Conservation (phyloP, 352 stramenopile species). For the Pythium insidiosum region DNA sequence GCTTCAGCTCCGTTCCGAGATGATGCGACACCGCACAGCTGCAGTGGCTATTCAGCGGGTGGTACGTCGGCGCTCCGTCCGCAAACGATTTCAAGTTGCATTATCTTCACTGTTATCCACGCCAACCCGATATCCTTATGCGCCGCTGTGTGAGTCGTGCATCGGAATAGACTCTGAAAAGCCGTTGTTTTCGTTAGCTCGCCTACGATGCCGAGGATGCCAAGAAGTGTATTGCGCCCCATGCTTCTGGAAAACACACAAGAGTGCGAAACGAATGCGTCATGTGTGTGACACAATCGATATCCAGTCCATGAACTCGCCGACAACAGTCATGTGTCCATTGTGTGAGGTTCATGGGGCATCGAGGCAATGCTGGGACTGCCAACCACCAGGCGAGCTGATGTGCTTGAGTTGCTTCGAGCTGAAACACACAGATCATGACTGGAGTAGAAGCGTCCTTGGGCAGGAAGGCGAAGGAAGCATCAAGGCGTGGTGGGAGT, state of each 20-base stretch:
- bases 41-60: conserved; percentile 5
- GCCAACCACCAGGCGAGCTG: background rate
- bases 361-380: conserved; percentile 14
- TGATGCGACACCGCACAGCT: conserved; percentile 3
- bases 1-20: conserved; percentile 9
- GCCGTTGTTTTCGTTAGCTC: conserved; percentile 10
- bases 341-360: conserved; percentile 17
- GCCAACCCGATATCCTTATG: conserved; percentile 15
- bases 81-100: conserved; percentile 4
- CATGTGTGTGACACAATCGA: conserved; percentile 29
- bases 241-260: conserved; percentile 19
- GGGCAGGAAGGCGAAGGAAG: background rate
- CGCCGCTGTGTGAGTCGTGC: conserved; percentile 31
- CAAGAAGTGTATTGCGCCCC: conserved; percentile 15
- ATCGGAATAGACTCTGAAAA: background rate
- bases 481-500: conserved; percentile 19
- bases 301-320: conserved; percentile 12
- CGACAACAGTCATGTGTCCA: conserved; percentile 10
- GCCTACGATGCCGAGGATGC: conserved; percentile 23
- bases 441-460: no score
- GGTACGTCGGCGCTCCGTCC: conserved; percentile 2
- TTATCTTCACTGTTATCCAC: conserved; percentile 12
- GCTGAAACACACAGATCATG: conserved; percentile 11
- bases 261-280: conserved; percentile 21
- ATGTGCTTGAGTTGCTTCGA: conserved; percentile 22